Evolutionary conservation across 73 alveolate genomes (phyloP), one percentile per base, ranked within the genome.

Genomic region (Paraurostyla sp.): DNA sequence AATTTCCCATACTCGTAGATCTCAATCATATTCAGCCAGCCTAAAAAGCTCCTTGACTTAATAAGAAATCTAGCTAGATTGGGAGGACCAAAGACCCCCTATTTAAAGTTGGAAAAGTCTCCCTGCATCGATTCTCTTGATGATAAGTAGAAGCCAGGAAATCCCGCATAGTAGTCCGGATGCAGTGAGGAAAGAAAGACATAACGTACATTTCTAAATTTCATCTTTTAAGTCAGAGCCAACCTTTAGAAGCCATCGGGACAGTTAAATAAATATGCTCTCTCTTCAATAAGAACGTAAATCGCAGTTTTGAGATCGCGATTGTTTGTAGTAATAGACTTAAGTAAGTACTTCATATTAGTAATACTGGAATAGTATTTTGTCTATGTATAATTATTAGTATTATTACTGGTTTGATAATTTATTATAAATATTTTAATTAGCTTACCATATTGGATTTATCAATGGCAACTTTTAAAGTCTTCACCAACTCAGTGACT

Each of bases 231-330:
- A 23, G 22, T 46, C 38, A 71, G 46, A 3, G 90, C 89, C 48
- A 81, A 15, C 68, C 92, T 81, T 58, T 90, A 68, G 76, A 69
- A 51, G 0, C 95, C 95, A 40, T 90, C 95, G 32, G 92, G 92
- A 40, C 83, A 45, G n/a, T 85, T 80, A 45, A 90, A 82, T 33
- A 90, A 23, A 63, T 90, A 90, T 25, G 91, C 42, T 23, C 71
- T 54, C 25, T 78, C 78, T 32, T 78, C 89, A 40, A 54, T n/a
- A 2, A 57, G 3, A 22, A 78, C 20, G 40, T 32, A 20, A 29
- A 78, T 29, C 13, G 50, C 45, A 4, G 80, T 32, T 36, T 78
- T 78, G 4, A 78, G 80, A 41, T 78, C 89, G 32, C 89, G 6
- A 49, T 78, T 78, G 46, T 78, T 78, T 15, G 76, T 78, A n/a